A percentile compares a stretch with the other conserved stretches of the same genome.
Evolutionary conservation across 768 basidiomycete species (phyloP).

Genomic region (Boletus rufocinnamomeus): DNA sequence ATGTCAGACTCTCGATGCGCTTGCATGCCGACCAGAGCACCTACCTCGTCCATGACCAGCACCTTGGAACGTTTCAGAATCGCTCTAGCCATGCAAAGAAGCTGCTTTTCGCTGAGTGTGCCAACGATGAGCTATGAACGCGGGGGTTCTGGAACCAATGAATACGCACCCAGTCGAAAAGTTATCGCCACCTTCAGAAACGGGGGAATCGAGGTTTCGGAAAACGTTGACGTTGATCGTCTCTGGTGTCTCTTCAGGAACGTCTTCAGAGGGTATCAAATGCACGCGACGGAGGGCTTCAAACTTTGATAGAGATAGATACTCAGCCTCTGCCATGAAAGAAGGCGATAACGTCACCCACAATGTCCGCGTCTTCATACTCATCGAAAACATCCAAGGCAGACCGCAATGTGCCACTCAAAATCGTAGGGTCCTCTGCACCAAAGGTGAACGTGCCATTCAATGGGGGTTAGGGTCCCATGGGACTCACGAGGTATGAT

Average conservation of each 20-base stretch:
- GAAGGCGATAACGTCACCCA: conserved; percentile 36
- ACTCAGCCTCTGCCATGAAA: neutral
- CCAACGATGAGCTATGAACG: conserved; percentile 4
- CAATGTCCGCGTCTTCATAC: conserved; percentile 82
- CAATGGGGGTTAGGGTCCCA: neutral
- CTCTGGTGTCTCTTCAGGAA: conserved; percentile 38
- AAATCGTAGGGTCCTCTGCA: conserved; percentile 84
- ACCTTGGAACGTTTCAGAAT: conserved; percentile 78
- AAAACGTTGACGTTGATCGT: conserved; percentile 73
- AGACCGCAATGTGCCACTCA: conserved; percentile 79
- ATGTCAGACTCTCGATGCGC: conserved; percentile 7
- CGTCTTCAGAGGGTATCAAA: conserved; percentile 63
- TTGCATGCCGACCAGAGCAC: conserved; percentile 15
- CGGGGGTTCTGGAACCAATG: neutral
- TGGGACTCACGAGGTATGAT: conserved; percentile 67
- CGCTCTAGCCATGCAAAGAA: conserved; percentile 88
- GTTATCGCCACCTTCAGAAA: conserved; percentile 87
- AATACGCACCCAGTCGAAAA: conserved; percentile 74
- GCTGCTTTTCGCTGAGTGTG: conserved; percentile 65
- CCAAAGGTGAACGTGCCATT: neutral
- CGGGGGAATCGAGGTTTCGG: conserved; percentile 69
- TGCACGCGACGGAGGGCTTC: conserved; percentile 85
- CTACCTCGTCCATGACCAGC: conserved; percentile 82
- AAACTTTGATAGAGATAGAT: conserved; percentile 46
- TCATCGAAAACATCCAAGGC: conserved; percentile 86